Evolutionary conservation across 768 basidiomycete genomes (phyloP), one percentile per base, ranked within the genome.

Genomic region (Boletus subcaerulescens): DNA sequence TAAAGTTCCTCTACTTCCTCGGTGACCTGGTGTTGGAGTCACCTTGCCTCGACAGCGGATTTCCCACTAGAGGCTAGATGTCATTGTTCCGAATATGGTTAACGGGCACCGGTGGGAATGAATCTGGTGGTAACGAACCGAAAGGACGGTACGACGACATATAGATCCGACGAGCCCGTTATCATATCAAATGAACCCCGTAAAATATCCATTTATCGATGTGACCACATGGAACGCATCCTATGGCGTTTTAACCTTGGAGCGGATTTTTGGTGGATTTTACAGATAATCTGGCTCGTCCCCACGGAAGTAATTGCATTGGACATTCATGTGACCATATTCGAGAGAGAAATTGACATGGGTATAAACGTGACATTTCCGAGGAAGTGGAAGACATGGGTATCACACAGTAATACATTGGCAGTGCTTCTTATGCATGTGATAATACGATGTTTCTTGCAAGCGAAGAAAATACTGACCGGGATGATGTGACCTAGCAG

Each of bases 71-170:
- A 3, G 52, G 45, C 36, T 36, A 40, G 31, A 43, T 53, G 50
- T 15, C 57, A 55, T 64, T 65, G 63, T 60, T 64, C 60, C 51
- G 40, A 4, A 45, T 55, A 36, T 46, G 54, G 59, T 22, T 36
- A 18, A 14, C 43, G 63, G 45, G 35, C 38, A 51, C 55, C 53
- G 42, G 42, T 38, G 43, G 45, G 14, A 17, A 15, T 52, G 10
- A 35, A 18, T 18, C 46, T 14, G 52, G 60, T 31, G 44, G 57
- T 47, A 52, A 64, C 60, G 66, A 59, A 58, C 66, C 66, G 53
- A 56, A 33, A 57, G n/a, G 60, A 40, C 24, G 66, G 66, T 58
- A 65, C 45, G 49, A 60, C 24, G 15, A 55, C 57, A 62, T 55
- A 62, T 57, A 52, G 60, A 46, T 60, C 56, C 56, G 51, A 41